Base-by-base conservation (phyloP, 768 basidiomycete genomes). In the Pholiota microspora region DNA sequence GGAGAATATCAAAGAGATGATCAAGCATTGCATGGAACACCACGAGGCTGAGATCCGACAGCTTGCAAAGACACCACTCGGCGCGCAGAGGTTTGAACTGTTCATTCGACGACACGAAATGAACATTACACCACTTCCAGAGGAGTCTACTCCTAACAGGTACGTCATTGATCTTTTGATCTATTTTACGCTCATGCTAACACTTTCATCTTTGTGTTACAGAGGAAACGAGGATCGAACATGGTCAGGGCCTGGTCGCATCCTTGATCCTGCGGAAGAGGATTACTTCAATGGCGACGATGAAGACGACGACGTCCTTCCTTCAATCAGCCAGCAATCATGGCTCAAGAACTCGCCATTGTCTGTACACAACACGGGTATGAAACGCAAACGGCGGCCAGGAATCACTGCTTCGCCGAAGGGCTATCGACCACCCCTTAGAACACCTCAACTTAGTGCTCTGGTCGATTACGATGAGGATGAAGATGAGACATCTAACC, bases 281-380 rank as follows among this genome's bases (percentile, higher is more conserved):
- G 83, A 88, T 55, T 98, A 97, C 73, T 98, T 97, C 80, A 93
- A 95, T 62, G 80, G 75, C 25, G 90, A 91, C 35, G 92, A 94
- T 58, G 90, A 93, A 38, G 94, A 94, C 60, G 74, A 78, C 29
- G 76, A 78, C 15, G 62, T 69, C 42, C 61, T 75, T 32, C 74
- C 71, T 50, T 64, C 74, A 7, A 73, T 75, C 51, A 74, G 70
- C 44, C 71, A 72, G 36, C 70, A 71, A 45, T 70, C 69, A 55
- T 76, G 72, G 68, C 61, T 69, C 2, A 72, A 67, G 46, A 67
- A 68, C 12, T 58, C 63, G 25, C 71, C 73, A 16, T 60, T 73
- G 45, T 62, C 70, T 4, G 51, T 58, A 18, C 72, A 74, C 45
- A 69, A 68, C 53, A 73, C 67, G 55, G 60, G 68, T 23, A 69